Evolutionary conservation across 2,329 filamentous ascomycete species (phyloP).

Genomic region (Colletotrichum incanum): DNA sequence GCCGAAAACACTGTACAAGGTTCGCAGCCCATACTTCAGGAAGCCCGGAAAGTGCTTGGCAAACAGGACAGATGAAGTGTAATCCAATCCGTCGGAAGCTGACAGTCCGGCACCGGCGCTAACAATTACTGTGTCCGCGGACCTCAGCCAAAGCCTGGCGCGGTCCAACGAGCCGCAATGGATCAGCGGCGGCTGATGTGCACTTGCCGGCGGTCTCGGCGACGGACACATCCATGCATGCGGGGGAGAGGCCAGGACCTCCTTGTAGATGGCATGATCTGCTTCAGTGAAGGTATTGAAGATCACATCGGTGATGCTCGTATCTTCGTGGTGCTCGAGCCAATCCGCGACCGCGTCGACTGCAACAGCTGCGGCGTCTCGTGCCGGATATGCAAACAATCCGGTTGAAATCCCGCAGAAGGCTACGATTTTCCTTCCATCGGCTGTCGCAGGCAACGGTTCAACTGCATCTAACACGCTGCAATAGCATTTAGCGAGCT

Average conservation of each 20-base stretch:
- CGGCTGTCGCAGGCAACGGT: slow-evolving; percentile 44
- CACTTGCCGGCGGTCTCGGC: slow-evolving; percentile 10
- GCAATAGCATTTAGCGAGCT: slow-evolving; percentile 50
- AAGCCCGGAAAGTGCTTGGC: slow-evolving; percentile 51
- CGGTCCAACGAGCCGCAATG: slow-evolving; percentile 25
- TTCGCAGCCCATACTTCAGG: slow-evolving; percentile 47
- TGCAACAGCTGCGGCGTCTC: slow-evolving; percentile 49
- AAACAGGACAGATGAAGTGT: slow-evolving; percentile 51
- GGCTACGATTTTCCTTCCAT: slow-evolving; percentile 49
- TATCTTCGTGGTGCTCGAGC: slow-evolving; percentile 46
- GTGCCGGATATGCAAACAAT: slow-evolving; percentile 52
- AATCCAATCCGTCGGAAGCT: slow-evolving; percentile 53
- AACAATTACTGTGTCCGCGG: slow-evolving; percentile 49
- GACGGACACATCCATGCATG: neutral
- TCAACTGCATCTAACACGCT: slow-evolving; percentile 51
- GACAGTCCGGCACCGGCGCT: slow-evolving; percentile 54
- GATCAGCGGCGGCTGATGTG: slow-evolving; percentile 17
- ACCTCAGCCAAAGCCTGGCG: slow-evolving; percentile 47
- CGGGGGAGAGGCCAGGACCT: slow-evolving; percentile 23
- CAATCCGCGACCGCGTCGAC: slow-evolving; percentile 47
- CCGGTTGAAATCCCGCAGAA: slow-evolving; percentile 55
- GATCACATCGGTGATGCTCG: slow-evolving; percentile 50
- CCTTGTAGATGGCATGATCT: slow-evolving; percentile 44
- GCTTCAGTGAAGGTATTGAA: slow-evolving; percentile 53
- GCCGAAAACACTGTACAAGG: slow-evolving; percentile 54